Percentiles rank a stretch among this genome's conserved stretches.
Evolutionary conservation across 768 basidiomycete species (phyloP).

Genomic region (Hericium alpestre): DNA sequence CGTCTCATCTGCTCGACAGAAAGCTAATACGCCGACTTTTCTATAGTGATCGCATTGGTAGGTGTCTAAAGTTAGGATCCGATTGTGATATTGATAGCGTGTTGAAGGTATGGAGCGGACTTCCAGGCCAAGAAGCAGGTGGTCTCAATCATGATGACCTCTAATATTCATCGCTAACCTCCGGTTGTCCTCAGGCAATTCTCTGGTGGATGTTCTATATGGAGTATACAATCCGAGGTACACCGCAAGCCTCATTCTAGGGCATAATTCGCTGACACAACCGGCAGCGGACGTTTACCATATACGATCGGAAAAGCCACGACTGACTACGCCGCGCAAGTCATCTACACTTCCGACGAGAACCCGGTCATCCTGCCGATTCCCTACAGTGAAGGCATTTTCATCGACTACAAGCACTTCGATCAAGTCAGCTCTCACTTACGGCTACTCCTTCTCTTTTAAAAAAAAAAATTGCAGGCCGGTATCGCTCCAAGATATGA

Average conservation of each 20-base stretch:
- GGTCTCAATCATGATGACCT: neutral
- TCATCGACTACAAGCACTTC: conserved; percentile 29
- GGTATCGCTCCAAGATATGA: conserved; percentile 74
- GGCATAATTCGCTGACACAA: neutral
- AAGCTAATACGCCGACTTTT: neutral
- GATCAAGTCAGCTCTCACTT: conserved; percentile 16
- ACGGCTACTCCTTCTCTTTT: neutral
- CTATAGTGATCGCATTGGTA: neutral
- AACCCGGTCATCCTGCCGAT: conserved; percentile 32
- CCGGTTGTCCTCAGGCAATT: conserved; percentile 37
- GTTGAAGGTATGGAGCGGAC: neutral
- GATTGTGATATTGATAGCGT: neutral
- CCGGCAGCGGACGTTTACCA: conserved; percentile 43
- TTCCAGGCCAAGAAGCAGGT: neutral
- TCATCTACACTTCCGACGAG: conserved; percentile 17
- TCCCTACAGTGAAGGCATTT: conserved; percentile 47
- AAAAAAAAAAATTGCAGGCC: conserved; percentile 12
- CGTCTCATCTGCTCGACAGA: neutral
- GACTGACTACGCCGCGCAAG: conserved; percentile 40
- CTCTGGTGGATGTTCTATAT: conserved; percentile 68
- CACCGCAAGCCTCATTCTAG: neutral
- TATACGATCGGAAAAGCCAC: conserved; percentile 59
- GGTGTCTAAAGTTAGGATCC: neutral
- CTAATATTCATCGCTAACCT: conserved; percentile 34
- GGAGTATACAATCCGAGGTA: conserved; percentile 57